A percentile compares a stretch with the other conserved stretches of the same genome.
phyloP scores from a whole-genome alignment of 1,139 yeast genomes.

The Zygoascus sp. region DNA sequence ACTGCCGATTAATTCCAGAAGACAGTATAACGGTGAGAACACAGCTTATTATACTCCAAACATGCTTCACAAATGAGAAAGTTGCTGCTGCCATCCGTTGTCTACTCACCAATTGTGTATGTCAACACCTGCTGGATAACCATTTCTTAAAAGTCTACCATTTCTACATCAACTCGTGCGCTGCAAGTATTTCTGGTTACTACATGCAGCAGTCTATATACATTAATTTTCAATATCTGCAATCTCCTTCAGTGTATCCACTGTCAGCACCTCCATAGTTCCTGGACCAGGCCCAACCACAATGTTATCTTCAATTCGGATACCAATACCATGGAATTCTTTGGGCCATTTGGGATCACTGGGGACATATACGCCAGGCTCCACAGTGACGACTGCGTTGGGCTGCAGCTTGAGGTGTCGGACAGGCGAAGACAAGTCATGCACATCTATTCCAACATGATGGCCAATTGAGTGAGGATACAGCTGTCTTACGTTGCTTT shows the following conservation, averaged over 20 bases:
- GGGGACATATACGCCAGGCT: constrained; percentile 93
- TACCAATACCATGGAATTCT: constrained; percentile 83
- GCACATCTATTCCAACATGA: constrained; percentile 89
- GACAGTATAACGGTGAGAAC: too few species aligned
- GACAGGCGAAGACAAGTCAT: constrained; percentile 62
- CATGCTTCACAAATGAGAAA: too few species aligned
- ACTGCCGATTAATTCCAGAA: too few species aligned
- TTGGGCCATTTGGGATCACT: constrained; percentile 64
- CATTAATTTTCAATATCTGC: constrained; percentile 61
- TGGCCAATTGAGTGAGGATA: constrained; percentile 97
- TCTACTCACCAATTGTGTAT: too few species aligned
- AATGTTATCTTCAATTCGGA: constrained; percentile 87
- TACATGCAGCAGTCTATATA: too few species aligned
- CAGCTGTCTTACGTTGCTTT: constrained; percentile 37
- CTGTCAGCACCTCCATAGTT: constrained; percentile 59
- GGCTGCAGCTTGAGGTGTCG: constrained; percentile 35
- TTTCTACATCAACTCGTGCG: too few species aligned
- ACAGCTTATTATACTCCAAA: too few species aligned
- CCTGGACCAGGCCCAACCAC: constrained; percentile 61
- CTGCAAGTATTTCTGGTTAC: too few species aligned
- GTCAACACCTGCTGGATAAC: too few species aligned
- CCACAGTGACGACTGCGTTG: constrained; percentile 70
- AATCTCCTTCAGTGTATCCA: constrained; percentile 81
- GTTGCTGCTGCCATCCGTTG: too few species aligned
- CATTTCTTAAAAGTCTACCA: neutral